Evolutionary conservation across 202 grass and related monocot genomes (phyloP).

Genomic region (Carex arenaria): DNA sequence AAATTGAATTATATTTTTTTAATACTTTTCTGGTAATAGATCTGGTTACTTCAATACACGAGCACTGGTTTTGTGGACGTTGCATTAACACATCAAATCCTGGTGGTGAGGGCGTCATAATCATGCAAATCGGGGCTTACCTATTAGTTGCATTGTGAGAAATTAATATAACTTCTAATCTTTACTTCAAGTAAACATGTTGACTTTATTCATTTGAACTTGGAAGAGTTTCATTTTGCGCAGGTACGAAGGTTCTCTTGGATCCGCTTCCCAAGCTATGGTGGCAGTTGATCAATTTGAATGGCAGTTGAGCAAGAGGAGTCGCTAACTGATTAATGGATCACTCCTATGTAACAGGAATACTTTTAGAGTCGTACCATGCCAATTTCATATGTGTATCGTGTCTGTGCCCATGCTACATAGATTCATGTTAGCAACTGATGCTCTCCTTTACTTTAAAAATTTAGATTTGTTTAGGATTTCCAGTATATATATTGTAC

Average conservation of each 20-base stretch:
- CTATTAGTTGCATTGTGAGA: slow-evolving; percentile 73
- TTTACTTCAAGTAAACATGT: neutral
- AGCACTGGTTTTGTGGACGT: slow-evolving; percentile 73
- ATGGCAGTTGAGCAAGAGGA: slow-evolving; percentile 58
- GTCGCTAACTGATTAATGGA: slow-evolving; percentile 33
- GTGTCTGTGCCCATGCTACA: neutral
- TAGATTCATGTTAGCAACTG: neutral
- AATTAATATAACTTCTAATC: neutral
- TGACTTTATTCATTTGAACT: neutral
- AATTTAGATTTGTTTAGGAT: neutral
- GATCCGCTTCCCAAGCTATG: slow-evolving; percentile 76
- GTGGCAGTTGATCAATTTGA: slow-evolving; percentile 68
- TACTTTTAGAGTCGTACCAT: neutral
- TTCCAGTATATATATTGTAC: neutral
- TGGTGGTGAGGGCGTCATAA: slow-evolving; percentile 69
- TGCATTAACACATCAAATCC: slow-evolving; percentile 55
- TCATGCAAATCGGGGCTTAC: slow-evolving; percentile 71
- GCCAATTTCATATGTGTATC: neutral
- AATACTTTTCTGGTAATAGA: slow-evolving; percentile 32
- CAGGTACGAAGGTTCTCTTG: slow-evolving; percentile 88
- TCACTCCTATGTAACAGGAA: neutral
- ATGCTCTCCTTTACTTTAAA: neutral
- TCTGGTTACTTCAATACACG: slow-evolving; percentile 82
- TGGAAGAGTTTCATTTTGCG: neutral
- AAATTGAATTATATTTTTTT: slow-evolving; percentile 11